Evolutionary conservation across 2,329 filamentous ascomycete species (phyloP), one percentile per base, ranked within the genome.

Genomic region (Botrytis sinoallii): DNA sequence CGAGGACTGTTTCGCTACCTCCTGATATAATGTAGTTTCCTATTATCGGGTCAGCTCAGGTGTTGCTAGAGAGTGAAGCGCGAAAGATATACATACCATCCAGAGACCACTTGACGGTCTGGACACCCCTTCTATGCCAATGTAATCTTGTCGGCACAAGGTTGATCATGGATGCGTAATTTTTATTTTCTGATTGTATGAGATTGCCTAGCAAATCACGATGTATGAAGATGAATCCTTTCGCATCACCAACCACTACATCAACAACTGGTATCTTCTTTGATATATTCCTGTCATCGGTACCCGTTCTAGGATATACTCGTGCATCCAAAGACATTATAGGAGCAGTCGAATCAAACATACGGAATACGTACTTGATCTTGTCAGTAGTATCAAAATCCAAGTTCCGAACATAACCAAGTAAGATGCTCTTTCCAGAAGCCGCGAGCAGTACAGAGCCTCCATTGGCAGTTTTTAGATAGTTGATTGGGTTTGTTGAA

Each of bases 11-110:
- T 83, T 99, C 96, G 35, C 90, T 90, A 46, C 96, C 96, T 80
- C 96, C 96, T 73, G 96, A 98, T 70, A 99, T 91, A 74, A 99
- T 84, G 82, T 99, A 99, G 81, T 97, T 94, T 69, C 93, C 93
- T 96, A 77, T 22, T 84, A 75, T 84, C 84, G 77, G 76, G 75
- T 40, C 40, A 20, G 16, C 14, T 22, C 59, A 57, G 40, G 48
- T 18, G 20, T 35, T 22, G 10, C 38, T 44, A 57, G 14, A 22
- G 44, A 55, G 61, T 35, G 38, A 67, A 32, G 7, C 22, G 44
- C 67, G 10, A 22, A 44, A 68, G 40, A 55, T 69, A 75, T 75
- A 77, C 86, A 80, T 87, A 93, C 95, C 95, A 86, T 99, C 96
- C 77, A 87, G 86, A 22, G 96, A 98, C 93, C 95, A 98, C 82